Base-by-base conservation (phyloP, 495 filamentous ascomycete genomes). In the Xylaria castorea region DNA sequence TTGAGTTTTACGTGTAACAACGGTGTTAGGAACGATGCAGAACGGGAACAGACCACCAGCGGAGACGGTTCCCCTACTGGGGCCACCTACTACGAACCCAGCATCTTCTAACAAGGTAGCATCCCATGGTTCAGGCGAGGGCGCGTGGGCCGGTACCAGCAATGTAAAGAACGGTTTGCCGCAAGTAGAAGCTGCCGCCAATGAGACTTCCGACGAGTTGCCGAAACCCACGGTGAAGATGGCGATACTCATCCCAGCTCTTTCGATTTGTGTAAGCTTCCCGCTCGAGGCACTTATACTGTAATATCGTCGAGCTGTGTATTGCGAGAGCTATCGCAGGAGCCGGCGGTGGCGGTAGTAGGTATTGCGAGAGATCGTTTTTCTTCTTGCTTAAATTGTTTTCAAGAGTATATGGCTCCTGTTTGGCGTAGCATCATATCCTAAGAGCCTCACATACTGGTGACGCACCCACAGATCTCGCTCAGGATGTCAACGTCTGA, bases 281-380 rank as follows among this genome's bases (percentile, higher is more conserved):
- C 36, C 16, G 16, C 1, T 14, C 22, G 12, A 14, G 22, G 22
- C 38, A 25, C 38, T 22, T 36, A 8, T 60, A 60, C 27, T 3
- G 16, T 34, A 86, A 89, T 78, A 93, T 97, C 80, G 81, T 84
- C 55, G 82, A 94, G 75, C 80, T 97, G 30, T 92, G 94, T 77
- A 88, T 87, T 66, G 91, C 92, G 36, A 81, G 88, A 62, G 88
- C 88, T n/a, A 70, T 86, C 25, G 79, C 81, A 12, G 93, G 94
- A 6, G 89, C 95, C 71, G 94, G 93, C 14, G 94, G 93, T 27
- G 94, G 92, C 34, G 94, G 94, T 27, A 67, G 65, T 67, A 40
- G 40, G 65, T 66, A 32, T 51, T 25, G 40, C 32, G 25, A 1
- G 3, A 12, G 18, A 6, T 53, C 51, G 1, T 55, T 32, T 20